A percentile compares a stretch with the other conserved stretches of the same genome.
These are phyloP conservation scores for Lentinula boryana DNA, from an alignment of 768 basidiomycete genomes.

Conservation along the genomic window DNA sequence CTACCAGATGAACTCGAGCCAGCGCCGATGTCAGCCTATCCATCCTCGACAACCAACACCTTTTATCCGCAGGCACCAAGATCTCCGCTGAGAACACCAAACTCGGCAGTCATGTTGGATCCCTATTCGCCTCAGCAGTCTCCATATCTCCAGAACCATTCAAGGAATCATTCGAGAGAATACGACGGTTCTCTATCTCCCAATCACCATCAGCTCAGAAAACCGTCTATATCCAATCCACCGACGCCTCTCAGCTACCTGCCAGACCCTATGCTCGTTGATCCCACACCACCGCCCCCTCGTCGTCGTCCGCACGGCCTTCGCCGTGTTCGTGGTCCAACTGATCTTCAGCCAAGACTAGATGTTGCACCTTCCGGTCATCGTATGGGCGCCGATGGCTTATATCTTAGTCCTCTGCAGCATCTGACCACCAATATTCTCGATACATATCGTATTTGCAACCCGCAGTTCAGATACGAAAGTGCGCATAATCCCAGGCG, in stretches of 20 bases:
- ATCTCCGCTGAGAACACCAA: conserved; percentile 57
- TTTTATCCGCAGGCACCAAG: conserved; percentile 54
- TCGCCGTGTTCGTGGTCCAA: conserved; percentile 66
- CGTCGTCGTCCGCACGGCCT: conserved; percentile 73
- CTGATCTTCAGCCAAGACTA: conserved; percentile 74
- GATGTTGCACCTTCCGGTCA: conserved; percentile 59
- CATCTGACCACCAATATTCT: conserved; percentile 82
- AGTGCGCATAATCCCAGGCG: conserved; percentile 91
- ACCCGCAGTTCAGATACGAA: conserved; percentile 93
- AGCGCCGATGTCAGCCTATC: conserved; percentile 14
- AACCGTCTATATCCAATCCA: conserved; percentile 61
- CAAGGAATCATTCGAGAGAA: conserved; percentile 43
- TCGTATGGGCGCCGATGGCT: conserved; percentile 71
- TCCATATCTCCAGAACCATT: conserved; percentile 44
- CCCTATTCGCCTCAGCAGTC: conserved; percentile 71
- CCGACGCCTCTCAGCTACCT: conserved; percentile 64
- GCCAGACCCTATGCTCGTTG: conserved; percentile 60
- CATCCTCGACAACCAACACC: conserved; percentile 42
- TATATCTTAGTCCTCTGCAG: conserved; percentile 52
- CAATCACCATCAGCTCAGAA: conserved; percentile 54
- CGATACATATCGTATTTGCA: conserved; percentile 92
- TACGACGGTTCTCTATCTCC: conserved; percentile 45
- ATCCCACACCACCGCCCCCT: conserved; percentile 38
- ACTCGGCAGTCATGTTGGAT: conserved; percentile 49
- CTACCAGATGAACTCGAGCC: conserved; percentile 65